Evolutionary conservation across 169 alveolate genomes (phyloP).

Genomic region (Perkinsus olseni): DNA sequence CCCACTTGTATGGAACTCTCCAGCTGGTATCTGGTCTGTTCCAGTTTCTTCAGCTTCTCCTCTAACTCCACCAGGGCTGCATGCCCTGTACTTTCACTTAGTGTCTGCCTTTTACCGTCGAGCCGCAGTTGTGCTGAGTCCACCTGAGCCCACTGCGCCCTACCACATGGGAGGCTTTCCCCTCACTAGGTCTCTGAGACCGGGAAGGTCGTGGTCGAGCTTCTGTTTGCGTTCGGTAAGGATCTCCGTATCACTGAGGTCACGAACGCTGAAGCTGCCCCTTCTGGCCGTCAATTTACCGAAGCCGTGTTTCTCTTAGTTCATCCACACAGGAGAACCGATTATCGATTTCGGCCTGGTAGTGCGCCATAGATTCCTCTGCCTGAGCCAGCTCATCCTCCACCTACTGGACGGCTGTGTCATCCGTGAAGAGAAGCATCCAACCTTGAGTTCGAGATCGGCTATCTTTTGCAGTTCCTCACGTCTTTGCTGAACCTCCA

Average conservation of each 20-base stretch:
- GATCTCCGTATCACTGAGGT: neutral
- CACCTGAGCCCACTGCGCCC: neutral
- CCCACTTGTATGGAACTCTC: neutral
- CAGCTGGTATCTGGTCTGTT: neutral
- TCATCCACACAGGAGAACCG: constrained; percentile 55
- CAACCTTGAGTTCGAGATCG: constrained; percentile 46
- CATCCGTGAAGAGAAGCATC: no score
- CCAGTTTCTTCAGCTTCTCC: neutral
- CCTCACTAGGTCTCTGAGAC: neutral
- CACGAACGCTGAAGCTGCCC: neutral
- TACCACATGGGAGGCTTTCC: neutral
- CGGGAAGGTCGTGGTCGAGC: neutral
- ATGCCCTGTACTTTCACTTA: neutral
- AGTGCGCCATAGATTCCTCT: constrained; percentile 29
- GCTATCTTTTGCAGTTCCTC: constrained; percentile 53
- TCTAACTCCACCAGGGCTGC: neutral
- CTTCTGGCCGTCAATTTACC: neutral
- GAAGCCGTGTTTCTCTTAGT: constrained; percentile 14
- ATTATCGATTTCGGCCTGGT: constrained; percentile 44
- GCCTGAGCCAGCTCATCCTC: constrained; percentile 42
- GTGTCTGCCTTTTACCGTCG: neutral
- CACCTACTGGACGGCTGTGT: no score
- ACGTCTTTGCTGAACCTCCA: constrained; percentile 45
- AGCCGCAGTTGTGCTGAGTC: neutral
- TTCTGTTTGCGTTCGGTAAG: neutral